phyloP scores from a whole-genome alignment of 768 basidiomycete genomes.

The Russula sp. region DNA sequence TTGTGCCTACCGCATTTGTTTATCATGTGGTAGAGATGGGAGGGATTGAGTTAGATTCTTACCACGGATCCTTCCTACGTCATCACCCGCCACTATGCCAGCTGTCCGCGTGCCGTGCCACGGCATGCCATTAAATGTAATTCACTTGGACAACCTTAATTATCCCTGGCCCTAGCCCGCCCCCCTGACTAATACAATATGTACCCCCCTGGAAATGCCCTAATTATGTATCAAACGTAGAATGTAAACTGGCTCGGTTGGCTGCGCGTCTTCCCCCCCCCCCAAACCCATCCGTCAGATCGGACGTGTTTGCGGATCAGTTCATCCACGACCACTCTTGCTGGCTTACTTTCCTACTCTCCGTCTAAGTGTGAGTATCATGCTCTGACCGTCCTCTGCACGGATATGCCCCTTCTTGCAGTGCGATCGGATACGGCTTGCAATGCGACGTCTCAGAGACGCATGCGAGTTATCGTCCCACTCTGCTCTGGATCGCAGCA shows the following conservation, averaged over 20 bases:
- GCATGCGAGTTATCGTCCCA: slow-evolving; percentile 44
- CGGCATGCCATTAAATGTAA: neutral
- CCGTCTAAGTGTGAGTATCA: slow-evolving; percentile 30
- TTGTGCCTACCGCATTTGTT: neutral
- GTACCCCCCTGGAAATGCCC: neutral
- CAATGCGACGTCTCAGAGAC: slow-evolving; percentile 37
- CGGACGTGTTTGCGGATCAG: neutral
- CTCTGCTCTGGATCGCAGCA: slow-evolving; percentile 39
- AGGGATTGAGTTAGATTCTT: neutral
- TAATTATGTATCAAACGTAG: neutral
- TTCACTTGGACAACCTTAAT: slow-evolving; percentile 16
- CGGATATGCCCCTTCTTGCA: slow-evolving; percentile 26
- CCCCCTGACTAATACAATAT: no score
- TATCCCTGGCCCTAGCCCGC: neutral
- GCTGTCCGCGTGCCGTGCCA: slow-evolving; percentile 3
- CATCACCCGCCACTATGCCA: slow-evolving; percentile 4
- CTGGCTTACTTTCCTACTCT: neutral
- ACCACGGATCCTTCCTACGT: neutral
- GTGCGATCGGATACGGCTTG: slow-evolving; percentile 29
- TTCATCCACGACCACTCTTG: neutral
- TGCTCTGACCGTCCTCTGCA: slow-evolving; percentile 22
- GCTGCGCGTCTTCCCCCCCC: neutral
- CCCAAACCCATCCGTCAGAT: slow-evolving; percentile 3
- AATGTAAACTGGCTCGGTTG: slow-evolving; percentile 6
- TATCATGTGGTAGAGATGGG: neutral